phyloP scores from a whole-genome alignment of 2,329 filamentous ascomycete species.

The Aspergillus sojae region DNA sequence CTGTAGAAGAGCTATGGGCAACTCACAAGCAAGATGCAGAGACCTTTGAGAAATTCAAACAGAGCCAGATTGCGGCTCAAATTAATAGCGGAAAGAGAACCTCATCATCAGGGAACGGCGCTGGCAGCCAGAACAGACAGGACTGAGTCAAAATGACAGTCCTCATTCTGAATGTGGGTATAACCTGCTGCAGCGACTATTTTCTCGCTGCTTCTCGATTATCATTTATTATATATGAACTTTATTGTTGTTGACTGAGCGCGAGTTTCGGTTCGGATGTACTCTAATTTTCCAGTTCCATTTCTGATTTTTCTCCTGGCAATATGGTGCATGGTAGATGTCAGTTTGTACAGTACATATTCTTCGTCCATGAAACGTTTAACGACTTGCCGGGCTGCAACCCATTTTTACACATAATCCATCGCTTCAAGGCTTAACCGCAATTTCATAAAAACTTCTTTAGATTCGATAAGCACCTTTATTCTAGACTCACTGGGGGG shows the following conservation, averaged over 20 bases:
- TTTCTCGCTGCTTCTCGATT: conserved; percentile 4
- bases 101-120: conserved; percentile 15
- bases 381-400: neutral
- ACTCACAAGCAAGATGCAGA: conserved; percentile 47
- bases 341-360: conserved; percentile 1
- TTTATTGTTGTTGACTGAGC: neutral
- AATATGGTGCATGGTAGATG: neutral
- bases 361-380: neutral
- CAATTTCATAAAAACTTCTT: no score
- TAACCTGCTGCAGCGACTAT: conserved; percentile 8
- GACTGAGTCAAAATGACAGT: neutral
- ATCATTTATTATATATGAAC: neutral
- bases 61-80: conserved; percentile 51
- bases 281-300: neutral
- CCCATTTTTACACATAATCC: neutral
- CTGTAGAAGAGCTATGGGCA: conserved; percentile 48
- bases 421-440: no score
- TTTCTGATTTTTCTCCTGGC: neutral
- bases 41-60: conserved; percentile 47
- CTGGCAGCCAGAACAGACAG: conserved; percentile 9
- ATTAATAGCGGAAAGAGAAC: conserved; percentile 43
- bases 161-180: conserved; percentile 4
- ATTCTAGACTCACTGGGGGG: no score
- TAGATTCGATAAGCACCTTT: neutral
- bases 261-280: neutral